Evolutionary conservation across 306 rosid genomes (phyloP).

Genomic region (Vigna unguiculata): DNA sequence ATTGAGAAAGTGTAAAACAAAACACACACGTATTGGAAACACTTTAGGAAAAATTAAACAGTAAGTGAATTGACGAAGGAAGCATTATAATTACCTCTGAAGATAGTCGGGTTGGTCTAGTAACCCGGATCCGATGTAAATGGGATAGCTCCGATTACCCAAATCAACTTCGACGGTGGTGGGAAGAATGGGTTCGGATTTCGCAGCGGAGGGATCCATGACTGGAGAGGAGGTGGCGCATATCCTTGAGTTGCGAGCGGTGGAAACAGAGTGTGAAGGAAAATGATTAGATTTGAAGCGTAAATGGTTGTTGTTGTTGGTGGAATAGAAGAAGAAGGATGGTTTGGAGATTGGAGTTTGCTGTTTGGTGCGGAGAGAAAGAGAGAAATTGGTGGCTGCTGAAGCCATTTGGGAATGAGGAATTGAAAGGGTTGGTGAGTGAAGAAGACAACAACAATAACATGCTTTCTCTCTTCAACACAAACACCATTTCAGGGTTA

Average conservation of each 20-base stretch:
- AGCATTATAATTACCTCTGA: slow-evolving; percentile 59
- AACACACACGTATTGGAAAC: neutral
- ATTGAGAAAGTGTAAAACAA: slow-evolving; percentile 2
- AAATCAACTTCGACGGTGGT: slow-evolving; percentile 78
- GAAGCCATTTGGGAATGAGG: slow-evolving; percentile 62
- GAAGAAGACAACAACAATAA: neutral
- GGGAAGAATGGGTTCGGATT: slow-evolving; percentile 46
- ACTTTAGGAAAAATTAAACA: neutral
- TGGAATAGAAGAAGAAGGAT: slow-evolving; percentile 30
- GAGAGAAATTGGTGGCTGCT: slow-evolving; percentile 49
- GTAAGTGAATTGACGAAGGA: neutral
- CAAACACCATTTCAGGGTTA: neutral
- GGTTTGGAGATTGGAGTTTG: slow-evolving; percentile 34
- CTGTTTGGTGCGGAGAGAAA: slow-evolving; percentile 56
- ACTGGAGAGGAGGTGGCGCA: slow-evolving; percentile 67
- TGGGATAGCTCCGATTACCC: slow-evolving; percentile 94
- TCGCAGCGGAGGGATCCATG: slow-evolving; percentile 64
- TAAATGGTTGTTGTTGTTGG: slow-evolving; percentile 8
- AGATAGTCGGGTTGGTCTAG: slow-evolving; percentile 76
- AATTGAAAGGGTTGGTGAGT: slow-evolving; percentile 45
- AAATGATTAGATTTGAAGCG: slow-evolving; percentile 39
- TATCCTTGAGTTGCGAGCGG: slow-evolving; percentile 44
- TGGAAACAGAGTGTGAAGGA: slow-evolving; percentile 32
- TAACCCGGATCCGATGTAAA: slow-evolving; percentile 87
- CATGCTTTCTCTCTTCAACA: neutral